Evolutionary conservation across 352 stramenopile species (phyloP).

Genomic region (Pythium utonaiense): DNA sequence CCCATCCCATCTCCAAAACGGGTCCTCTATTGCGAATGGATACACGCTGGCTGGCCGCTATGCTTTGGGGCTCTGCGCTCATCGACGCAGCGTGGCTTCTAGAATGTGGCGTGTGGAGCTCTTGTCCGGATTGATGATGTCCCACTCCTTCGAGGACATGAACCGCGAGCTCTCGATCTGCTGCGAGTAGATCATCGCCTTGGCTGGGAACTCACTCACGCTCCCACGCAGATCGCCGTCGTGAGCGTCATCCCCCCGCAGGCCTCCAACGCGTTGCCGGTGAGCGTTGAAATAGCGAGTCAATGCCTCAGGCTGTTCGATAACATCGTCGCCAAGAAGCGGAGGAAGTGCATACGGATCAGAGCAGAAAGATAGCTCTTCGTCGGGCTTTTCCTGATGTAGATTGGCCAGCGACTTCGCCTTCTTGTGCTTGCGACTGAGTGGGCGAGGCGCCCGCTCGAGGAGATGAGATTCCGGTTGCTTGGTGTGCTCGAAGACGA

Average conservation of each 20-base stretch:
- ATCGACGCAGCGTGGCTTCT: slow-evolving; percentile 26
- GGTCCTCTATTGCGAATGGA: background rate
- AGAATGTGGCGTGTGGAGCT: slow-evolving; percentile 52
- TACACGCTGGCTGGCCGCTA: background rate
- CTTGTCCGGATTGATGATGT: slow-evolving; percentile 53
- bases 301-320: slow-evolving; percentile 24
- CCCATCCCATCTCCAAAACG: background rate
- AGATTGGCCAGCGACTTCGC: slow-evolving; percentile 19
- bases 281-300: slow-evolving; percentile 3
- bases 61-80: background rate
- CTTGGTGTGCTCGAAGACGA: slow-evolving; percentile 54
- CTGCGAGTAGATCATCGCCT: slow-evolving; percentile 59
- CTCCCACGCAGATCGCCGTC: slow-evolving; percentile 16
- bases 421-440: slow-evolving; percentile 18
- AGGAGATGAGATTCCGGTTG: slow-evolving; percentile 11
- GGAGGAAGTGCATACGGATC: slow-evolving; percentile 66
- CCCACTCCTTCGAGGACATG: slow-evolving; percentile 69
- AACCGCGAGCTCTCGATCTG: slow-evolving; percentile 37
- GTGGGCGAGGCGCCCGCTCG: slow-evolving; percentile 7
- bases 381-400: background rate
- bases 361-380: slow-evolving; percentile 31
- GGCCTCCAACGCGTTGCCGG: slow-evolving; percentile 7
- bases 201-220: slow-evolving; percentile 37
- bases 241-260: slow-evolving; percentile 17
- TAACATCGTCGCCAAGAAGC: slow-evolving; percentile 47